phyloP scores from a whole-genome alignment of 345 rosid species.

The Salix caprea region DNA sequence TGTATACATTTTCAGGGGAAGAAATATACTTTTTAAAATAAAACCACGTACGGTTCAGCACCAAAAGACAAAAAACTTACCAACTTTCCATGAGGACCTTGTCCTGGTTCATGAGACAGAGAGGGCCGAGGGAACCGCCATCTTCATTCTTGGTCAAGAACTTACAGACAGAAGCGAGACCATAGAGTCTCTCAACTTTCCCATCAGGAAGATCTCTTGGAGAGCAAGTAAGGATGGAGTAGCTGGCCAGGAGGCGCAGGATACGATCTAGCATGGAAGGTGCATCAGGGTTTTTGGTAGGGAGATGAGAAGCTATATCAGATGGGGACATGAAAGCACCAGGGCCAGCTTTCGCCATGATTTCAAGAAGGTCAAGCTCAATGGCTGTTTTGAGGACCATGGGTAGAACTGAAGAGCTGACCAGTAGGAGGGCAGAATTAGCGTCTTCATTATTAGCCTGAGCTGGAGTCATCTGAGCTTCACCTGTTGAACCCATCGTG shows the following conservation, averaged over 20 bases:
- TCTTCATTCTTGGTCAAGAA: constrained; percentile 73
- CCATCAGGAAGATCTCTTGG: constrained; percentile 38
- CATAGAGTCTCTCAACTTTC: constrained; percentile 53
- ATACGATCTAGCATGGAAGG: constrained; percentile 73
- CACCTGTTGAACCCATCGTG: constrained; percentile 58
- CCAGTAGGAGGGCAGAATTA: constrained; percentile 67
- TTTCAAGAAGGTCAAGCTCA: constrained; percentile 82
- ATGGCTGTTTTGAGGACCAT: constrained; percentile 86
- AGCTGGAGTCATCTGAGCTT: constrained; percentile 68
- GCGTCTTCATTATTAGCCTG: constrained; percentile 75
- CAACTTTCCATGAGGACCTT: constrained; percentile 94
- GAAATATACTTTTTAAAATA: no score
- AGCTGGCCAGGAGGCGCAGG: constrained; percentile 62
- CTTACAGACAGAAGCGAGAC: constrained; percentile 78
- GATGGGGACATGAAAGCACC: constrained; percentile 52
- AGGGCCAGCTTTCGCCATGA: constrained; percentile 58
- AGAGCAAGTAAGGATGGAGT: constrained; percentile 57
- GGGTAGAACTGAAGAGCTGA: constrained; percentile 71
- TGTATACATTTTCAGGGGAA: no score
- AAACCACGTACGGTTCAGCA: no score
- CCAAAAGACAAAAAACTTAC: constrained; percentile 22
- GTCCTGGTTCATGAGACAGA: constrained; percentile 81
- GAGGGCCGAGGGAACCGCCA: constrained; percentile 67
- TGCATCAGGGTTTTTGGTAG: constrained; percentile 72
- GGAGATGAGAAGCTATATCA: constrained; percentile 63